Evolutionary conservation across 305 asterid species (phyloP), one percentile per base, ranked within the genome.

Genomic region (Coffea humblotiana): DNA sequence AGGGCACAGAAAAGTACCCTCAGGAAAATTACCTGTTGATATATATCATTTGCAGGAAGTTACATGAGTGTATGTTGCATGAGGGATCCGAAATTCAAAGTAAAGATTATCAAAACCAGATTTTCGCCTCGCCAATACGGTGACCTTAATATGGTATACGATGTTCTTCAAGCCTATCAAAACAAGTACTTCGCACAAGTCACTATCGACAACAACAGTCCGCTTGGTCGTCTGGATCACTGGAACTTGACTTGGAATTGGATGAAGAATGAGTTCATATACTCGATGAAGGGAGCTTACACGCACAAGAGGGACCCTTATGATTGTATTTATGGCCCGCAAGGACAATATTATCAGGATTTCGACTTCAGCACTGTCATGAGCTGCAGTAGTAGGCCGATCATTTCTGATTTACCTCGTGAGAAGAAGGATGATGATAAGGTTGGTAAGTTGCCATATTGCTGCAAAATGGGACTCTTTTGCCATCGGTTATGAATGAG

Each of bases 221-320:
- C 98, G 0, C 84, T 94, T 0, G 97, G 98, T n/a, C 96, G 98
- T 68, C 91, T 94, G 0, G 97, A 94, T 77, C 97, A 84, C 37
- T 94, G 98, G 98, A 94, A 94, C 82, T 78, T 94, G 23, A 93
- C 97, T 3, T 92, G 96, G 97, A 92, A 93, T 14, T 92, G 97
- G 97, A 93, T 91, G 98, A 72, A 93, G 51, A 91, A 88, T 71
- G 98, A 91, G 80, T 94, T 92, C 85, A 92, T 94, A 32, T 43
- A 86, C 80, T 77, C 61, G 78, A 94, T 94, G 98, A 83, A 78
- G 13, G 98, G 97, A 5, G 98, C 97, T 25, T 91, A 82, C 86
- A 89, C 95, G 8, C 95, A 85, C 82, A 77, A 81, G 72, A 92
- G 80, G 81, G 94, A 90, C 15, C 90, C 95, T 68, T 85, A 92